Evolutionary conservation across 2,329 filamentous ascomycete species (phyloP).

Genomic region (Raffaelea deltoideospora): DNA sequence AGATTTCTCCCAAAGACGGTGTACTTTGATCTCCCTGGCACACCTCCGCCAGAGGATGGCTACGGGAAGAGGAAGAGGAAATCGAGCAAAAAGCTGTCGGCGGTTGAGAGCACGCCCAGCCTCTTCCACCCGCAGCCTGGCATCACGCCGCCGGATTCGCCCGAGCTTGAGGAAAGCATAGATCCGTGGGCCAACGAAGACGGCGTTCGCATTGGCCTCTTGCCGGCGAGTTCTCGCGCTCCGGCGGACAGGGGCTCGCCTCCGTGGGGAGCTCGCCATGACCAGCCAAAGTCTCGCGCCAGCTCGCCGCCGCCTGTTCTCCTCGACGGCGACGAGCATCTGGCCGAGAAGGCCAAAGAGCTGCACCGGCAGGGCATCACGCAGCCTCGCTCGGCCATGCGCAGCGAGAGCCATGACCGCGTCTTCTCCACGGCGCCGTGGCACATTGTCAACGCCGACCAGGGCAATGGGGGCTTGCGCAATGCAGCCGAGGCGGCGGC

Average conservation of each 20-base stretch:
- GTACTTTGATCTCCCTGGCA: slow-evolving; percentile 60
- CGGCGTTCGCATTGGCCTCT: slow-evolving; percentile 39
- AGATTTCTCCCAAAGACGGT: slow-evolving; percentile 90
- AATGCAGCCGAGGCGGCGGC: slow-evolving; percentile 73
- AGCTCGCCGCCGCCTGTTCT: slow-evolving; percentile 62
- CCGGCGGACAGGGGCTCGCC: slow-evolving; percentile 63
- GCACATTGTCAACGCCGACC: slow-evolving; percentile 70
- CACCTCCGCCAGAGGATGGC: slow-evolving; percentile 20
- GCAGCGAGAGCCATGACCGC: slow-evolving; percentile 50
- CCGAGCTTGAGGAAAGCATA: slow-evolving; percentile 29
- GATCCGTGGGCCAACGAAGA: slow-evolving; percentile 44
- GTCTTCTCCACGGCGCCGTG: slow-evolving; percentile 68
- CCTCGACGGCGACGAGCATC: slow-evolving; percentile 46
- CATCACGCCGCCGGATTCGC: slow-evolving; percentile 41
- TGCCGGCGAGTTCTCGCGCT: slow-evolving; percentile 33
- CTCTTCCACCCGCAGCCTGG: slow-evolving; percentile 33
- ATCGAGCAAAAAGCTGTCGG: slow-evolving; percentile 8
- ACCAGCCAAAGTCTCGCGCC: slow-evolving; percentile 66
- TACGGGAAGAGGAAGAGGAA: slow-evolving; percentile 10
- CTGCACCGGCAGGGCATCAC: slow-evolving; percentile 41
- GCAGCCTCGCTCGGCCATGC: slow-evolving; percentile 33
- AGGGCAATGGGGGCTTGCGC: slow-evolving; percentile 82
- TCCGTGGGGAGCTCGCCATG: slow-evolving; percentile 59
- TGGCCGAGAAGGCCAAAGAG: slow-evolving; percentile 39
- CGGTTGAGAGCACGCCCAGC: slow-evolving; percentile 29